Conservation (phyloP, 164 flowering plant species). For the Macadamia integrifolia region DNA sequence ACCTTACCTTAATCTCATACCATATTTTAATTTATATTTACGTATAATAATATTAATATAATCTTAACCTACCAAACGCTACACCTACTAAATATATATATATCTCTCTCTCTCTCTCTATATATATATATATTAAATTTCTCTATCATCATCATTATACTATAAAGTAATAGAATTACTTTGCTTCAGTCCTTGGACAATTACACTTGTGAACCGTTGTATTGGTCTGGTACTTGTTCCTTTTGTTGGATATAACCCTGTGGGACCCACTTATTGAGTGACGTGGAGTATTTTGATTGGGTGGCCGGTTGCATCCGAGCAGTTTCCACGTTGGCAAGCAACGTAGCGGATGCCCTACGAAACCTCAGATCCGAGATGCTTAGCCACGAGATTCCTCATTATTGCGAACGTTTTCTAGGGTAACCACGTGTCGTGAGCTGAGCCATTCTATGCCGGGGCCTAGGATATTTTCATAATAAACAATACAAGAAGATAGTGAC, state of each 20-base stretch:
- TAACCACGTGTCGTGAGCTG: not conserved
- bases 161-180: not conserved
- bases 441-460: not conserved
- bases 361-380: conserved; percentile 3
- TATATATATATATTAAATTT: not conserved
- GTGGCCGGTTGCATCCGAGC: conserved; percentile 1
- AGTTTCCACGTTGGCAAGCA: conserved; percentile 11
- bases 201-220: too few relatives aligned
- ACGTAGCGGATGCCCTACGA: conserved; percentile 20
- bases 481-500: not conserved
- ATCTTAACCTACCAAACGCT: not conserved
- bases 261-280: not conserved
- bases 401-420: not conserved
- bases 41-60: not conserved
- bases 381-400: conserved; percentile 9
- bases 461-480: not conserved
- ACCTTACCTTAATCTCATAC: not conserved
- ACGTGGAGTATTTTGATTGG: conserved; percentile 14
- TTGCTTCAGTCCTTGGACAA: not conserved
- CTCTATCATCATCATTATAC: not conserved
- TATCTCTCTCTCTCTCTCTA: too few relatives aligned
- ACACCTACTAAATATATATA: not conserved
- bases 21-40: too few relatives aligned
- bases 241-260: not conserved
- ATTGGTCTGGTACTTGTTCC: not conserved